phyloP scores from a whole-genome alignment of 2,329 filamentous ascomycete genomes.

The Fusarium vanettenii region DNA sequence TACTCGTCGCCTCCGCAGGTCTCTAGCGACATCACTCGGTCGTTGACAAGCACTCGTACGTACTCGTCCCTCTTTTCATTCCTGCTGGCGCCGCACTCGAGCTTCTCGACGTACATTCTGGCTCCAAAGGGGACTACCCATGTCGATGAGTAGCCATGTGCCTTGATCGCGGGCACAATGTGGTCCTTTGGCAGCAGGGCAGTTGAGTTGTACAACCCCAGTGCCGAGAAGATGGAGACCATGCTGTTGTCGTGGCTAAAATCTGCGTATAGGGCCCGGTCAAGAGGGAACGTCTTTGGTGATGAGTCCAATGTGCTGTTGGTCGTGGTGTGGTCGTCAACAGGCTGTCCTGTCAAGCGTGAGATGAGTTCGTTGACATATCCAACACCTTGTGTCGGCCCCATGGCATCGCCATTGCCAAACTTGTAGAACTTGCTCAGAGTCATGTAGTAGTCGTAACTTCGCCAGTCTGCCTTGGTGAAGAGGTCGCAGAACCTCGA shows the following conservation, averaged over 20 bases:
- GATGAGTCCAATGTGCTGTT: conserved; percentile 81
- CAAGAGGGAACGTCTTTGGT: conserved; percentile 78
- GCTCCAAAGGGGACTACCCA: conserved; percentile 87
- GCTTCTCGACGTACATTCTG: conserved; percentile 88
- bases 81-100: conserved; percentile 68
- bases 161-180: conserved; percentile 61
- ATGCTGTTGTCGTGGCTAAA: conserved; percentile 95
- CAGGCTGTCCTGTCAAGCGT: conserved; percentile 75
- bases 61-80: conserved; percentile 80
- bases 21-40: conserved; percentile 78
- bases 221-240: conserved; percentile 77
- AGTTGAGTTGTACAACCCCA: conserved; percentile 81
- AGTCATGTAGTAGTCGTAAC: conserved; percentile 84
- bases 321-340: conserved; percentile 78
- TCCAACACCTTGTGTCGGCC: conserved; percentile 86
- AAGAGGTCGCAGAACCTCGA: conserved; percentile 85
- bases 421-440: conserved; percentile 89
- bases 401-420: conserved; percentile 80
- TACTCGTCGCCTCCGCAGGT: conserved; percentile 76
- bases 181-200: conserved; percentile 62
- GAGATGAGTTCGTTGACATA: conserved; percentile 90
- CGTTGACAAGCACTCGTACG: conserved; percentile 85
- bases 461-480: conserved; percentile 75
- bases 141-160: conserved; percentile 77
- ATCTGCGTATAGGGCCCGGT: conserved; percentile 79